Evolutionary conservation across 148 eudicot species (phyloP).

Genomic region (Heliosperma pusillum): DNA sequence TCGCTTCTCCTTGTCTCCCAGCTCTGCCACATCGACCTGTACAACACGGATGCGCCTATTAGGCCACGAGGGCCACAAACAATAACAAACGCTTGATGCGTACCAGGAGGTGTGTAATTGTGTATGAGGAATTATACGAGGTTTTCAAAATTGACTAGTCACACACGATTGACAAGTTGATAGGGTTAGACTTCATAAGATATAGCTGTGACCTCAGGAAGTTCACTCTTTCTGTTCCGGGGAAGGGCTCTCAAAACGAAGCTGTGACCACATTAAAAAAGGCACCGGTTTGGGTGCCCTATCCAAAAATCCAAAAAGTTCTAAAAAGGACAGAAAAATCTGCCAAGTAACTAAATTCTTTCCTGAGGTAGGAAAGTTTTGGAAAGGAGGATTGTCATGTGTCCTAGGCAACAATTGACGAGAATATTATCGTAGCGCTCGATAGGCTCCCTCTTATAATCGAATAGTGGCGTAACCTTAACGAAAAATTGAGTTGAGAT

Average conservation of each 20-base stretch:
- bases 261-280: too few species aligned
- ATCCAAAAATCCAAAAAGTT: too few species aligned
- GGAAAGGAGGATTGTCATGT: not conserved
- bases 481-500: too few species aligned
- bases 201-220: too few species aligned
- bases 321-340: not conserved
- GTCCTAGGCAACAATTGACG: not conserved
- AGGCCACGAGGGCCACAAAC: not conserved
- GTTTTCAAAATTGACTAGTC: not conserved
- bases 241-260: too few species aligned
- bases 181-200: too few species aligned
- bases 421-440: too few species aligned
- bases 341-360: not conserved
- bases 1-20: slow-evolving; percentile 90
- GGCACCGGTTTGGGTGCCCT: too few species aligned
- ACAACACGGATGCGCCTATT: not conserved
- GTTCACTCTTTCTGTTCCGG: too few species aligned
- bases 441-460: too few species aligned
- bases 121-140: not conserved
- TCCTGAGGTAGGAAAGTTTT: not conserved
- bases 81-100: not conserved
- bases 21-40: slow-evolving; percentile 94
- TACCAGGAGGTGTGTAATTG: not conserved
- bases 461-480: too few species aligned
- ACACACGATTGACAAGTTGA: not conserved